Percentiles rank a stretch among this genome's conserved stretches.
Conservation (phyloP, 2,329 filamentous ascomycete genomes). For the Sarocladium kiliense region DNA sequence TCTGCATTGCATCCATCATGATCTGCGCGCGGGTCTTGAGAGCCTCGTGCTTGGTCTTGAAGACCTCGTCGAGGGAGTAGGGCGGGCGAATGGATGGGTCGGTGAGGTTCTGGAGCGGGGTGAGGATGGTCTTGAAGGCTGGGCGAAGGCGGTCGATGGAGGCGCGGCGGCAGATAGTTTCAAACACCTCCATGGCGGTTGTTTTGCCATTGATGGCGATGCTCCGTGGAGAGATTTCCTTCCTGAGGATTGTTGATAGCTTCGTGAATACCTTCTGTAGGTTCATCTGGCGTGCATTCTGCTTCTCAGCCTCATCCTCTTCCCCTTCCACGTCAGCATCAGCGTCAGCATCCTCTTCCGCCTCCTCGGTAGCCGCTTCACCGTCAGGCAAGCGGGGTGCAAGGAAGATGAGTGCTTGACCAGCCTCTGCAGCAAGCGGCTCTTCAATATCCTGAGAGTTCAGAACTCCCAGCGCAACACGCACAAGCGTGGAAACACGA, state of each 20-base stretch:
- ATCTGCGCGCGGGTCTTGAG: slow-evolving; percentile 70
- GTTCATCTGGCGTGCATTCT: slow-evolving; percentile 33
- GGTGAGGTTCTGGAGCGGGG: slow-evolving; percentile 73
- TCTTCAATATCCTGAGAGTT: slow-evolving; percentile 62
- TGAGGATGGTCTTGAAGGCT: slow-evolving; percentile 56
- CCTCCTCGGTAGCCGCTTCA: slow-evolving; percentile 34
- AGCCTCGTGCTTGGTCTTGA: slow-evolving; percentile 63
- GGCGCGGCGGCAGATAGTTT: slow-evolving; percentile 61
- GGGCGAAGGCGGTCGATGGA: slow-evolving; percentile 51
- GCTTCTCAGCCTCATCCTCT: slow-evolving; percentile 28
- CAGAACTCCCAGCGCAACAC: slow-evolving; percentile 47
- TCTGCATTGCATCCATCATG: slow-evolving; percentile 76
- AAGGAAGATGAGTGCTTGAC: slow-evolving; percentile 80
- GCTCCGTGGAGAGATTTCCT: slow-evolving; percentile 62
- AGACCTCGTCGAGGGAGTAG: slow-evolving; percentile 64
- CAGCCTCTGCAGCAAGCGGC: slow-evolving; percentile 69
- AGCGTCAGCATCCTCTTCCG: slow-evolving; percentile 36
- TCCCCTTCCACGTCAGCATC: slow-evolving; percentile 27
- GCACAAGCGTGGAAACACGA: slow-evolving; percentile 57
- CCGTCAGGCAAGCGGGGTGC: slow-evolving; percentile 48
- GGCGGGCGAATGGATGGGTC: slow-evolving; percentile 71
- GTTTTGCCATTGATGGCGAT: slow-evolving; percentile 67
- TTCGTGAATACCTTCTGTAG: slow-evolving; percentile 75
- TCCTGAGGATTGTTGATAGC: slow-evolving; percentile 72
- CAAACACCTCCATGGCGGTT: slow-evolving; percentile 68